These are phyloP conservation scores for Rossbeevera mucosa DNA, from an alignment of 768 basidiomycete species.

Conservation along the genomic window DNA sequence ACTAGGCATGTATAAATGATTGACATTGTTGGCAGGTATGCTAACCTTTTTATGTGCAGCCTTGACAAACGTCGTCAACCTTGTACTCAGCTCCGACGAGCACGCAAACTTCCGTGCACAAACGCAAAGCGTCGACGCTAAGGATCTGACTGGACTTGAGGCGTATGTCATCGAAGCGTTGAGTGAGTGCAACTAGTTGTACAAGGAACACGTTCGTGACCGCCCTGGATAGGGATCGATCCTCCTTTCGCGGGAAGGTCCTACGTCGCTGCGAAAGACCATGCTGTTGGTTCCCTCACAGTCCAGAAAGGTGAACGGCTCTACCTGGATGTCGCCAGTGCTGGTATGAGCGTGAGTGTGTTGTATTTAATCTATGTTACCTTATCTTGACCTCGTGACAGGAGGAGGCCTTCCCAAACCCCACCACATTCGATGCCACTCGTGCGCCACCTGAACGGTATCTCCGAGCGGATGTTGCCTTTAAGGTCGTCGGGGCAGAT, in stretches of 20 bases:
- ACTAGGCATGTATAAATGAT: constrained; percentile 42
- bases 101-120: constrained; percentile 35
- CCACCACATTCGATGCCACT: constrained; percentile 40
- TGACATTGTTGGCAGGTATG: neutral
- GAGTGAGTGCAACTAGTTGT: constrained; percentile 42
- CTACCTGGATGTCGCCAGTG: constrained; percentile 58
- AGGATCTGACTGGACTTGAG: constrained; percentile 40
- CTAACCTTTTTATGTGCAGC: constrained; percentile 34
- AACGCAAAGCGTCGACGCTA: constrained; percentile 28
- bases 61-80: constrained; percentile 60
- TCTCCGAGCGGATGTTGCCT: constrained; percentile 46
- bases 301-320: constrained; percentile 49
- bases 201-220: constrained; percentile 1
- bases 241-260: constrained; percentile 69
- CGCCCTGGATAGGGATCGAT: constrained; percentile 49
- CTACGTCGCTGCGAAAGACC: constrained; percentile 48
- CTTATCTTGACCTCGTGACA: constrained; percentile 21
- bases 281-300: constrained; percentile 37
- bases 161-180: constrained; percentile 65
- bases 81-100: constrained; percentile 53
- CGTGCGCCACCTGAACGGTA: constrained; percentile 43
- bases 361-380: neutral
- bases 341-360: constrained; percentile 52
- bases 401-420: constrained; percentile 49
- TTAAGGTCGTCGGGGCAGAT: constrained; percentile 47